These are phyloP conservation scores for Hypocrella siamensis DNA, from an alignment of 2,329 filamentous ascomycete species.

Conservation along the genomic window DNA sequence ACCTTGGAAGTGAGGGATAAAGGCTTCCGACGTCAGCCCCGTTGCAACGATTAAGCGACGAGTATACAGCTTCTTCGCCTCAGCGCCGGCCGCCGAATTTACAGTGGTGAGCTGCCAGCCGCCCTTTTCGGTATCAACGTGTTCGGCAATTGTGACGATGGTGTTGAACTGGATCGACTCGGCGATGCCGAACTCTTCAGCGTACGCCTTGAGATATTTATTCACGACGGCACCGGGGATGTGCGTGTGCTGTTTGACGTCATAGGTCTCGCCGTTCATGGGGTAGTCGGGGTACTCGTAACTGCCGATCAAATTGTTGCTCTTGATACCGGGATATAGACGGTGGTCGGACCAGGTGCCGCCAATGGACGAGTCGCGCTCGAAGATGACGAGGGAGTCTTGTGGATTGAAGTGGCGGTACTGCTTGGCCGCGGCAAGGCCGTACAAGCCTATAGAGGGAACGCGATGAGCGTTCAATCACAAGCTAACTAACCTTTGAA, in stretches of 20 bases:
- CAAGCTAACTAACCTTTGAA: background rate
- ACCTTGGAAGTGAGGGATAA: constrained; percentile 29
- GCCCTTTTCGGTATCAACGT: background rate
- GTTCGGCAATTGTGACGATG: constrained; percentile 17
- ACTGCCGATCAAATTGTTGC: constrained; percentile 47
- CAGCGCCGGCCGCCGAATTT: background rate
- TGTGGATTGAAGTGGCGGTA: constrained; percentile 42
- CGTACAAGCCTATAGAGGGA: constrained; percentile 22
- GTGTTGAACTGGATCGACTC: constrained; percentile 32
- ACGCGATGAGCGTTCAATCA: background rate
- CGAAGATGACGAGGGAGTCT: constrained; percentile 40
- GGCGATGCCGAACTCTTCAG: constrained; percentile 29
- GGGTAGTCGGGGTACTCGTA: constrained; percentile 51
- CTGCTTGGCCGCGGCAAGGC: constrained; percentile 44
- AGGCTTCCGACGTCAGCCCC: constrained; percentile 33
- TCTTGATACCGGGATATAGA: constrained; percentile 50
- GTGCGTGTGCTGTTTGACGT: constrained; percentile 15
- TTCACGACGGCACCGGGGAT: constrained; percentile 21
- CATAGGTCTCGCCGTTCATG: constrained; percentile 32
- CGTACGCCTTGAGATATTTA: constrained; percentile 20
- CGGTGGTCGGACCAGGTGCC: constrained; percentile 56
- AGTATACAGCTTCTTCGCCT: constrained; percentile 33
- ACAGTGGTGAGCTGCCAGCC: background rate
- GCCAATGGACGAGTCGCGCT: constrained; percentile 40
- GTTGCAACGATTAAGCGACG: constrained; percentile 36